A percentile compares a stretch with the other conserved stretches of the same genome.
Evolutionary conservation across 805 yeast species (phyloP).

Genomic region (Pichia cabralensis): DNA sequence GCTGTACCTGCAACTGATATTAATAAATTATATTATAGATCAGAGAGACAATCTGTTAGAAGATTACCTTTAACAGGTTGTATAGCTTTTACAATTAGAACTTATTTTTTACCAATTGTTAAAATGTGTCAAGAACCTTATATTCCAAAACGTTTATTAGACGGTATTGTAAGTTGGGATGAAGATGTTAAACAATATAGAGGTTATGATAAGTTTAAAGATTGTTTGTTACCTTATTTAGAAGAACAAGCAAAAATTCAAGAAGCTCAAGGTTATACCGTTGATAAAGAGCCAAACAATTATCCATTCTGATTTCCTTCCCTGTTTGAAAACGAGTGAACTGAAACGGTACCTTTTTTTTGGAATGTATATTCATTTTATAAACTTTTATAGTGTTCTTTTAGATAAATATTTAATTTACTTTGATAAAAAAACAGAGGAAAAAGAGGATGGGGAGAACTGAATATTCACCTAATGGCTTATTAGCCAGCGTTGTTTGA

Average conservation of each 20-base stretch:
- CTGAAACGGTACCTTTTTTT: too few species aligned
- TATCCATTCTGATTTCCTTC: too few species aligned
- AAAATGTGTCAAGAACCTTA: conserved; percentile 50
- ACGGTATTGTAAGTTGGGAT: conserved; percentile 52
- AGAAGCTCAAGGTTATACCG: conserved; percentile 31
- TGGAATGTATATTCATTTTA: too few species aligned
- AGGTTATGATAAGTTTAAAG: conserved; percentile 46
- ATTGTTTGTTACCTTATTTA: conserved; percentile 45
- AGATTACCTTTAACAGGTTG: conserved; percentile 53
- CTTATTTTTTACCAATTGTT: conserved; percentile 48
- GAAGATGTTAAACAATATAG: conserved; percentile 51
- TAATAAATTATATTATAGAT: conserved; percentile 42
- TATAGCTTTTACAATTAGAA: conserved; percentile 49
- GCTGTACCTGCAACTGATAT: conserved; percentile 40
- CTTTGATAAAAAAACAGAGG: too few species aligned
- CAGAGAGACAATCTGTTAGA: conserved; percentile 56
- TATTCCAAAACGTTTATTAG: conserved; percentile 48
- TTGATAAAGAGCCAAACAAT: conserved; percentile 30
- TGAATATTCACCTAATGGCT: too few species aligned
- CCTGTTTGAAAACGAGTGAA: too few species aligned
- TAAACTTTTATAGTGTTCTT: too few species aligned
- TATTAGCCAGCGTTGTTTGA: too few species aligned
- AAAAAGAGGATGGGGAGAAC: too few species aligned
- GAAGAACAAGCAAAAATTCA: conserved; percentile 38
- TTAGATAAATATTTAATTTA: too few species aligned